Base-by-base conservation (phyloP, 164 flowering plant species). In the Vitis labrusca region DNA sequence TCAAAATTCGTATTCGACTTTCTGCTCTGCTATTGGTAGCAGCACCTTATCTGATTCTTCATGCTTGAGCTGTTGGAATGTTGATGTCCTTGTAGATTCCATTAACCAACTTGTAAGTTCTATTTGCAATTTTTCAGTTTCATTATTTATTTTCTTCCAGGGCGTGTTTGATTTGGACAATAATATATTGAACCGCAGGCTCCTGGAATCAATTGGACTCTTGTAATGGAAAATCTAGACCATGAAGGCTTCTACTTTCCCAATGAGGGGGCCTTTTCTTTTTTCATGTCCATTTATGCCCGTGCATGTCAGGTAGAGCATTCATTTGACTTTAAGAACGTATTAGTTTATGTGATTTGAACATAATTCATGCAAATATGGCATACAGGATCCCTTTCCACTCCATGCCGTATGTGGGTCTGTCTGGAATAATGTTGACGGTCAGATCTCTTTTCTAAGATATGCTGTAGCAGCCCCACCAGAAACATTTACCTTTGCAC, bases 231-330 rank as follows among this genome's bases (percentile, higher is more conserved):
- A 76, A 85, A 85, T 61, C 78, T 96, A 77, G 99, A 96, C 74
- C 93, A 96, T 67, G 97, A 96, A 70, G 97, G 97, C 8, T 92
- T 96, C 69, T 85, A 83, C 75, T 65, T 96, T 63, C 97, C 97
- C 11, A 86, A 79, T 70, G 86, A 84, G 77, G 88, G 85, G 50
- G 87, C 97, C 2, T 93, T 96, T 73, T 81, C 82, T 4, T 76
- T 90, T 65, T 81, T 96, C 55, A 93, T 96, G 97, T 82, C 94
- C 61, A 73, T 88, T 48, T 93, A 80, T 74, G 51, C 65, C 17
- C 65, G 66, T 63, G 84, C 80, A 10, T 80, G 79, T 67, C 77
- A 80, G 87, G 87, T 90, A 78, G 81, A 78, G 44, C 44, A 37
- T 37, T 37, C 7, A 6, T 37, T 37, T 6, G 7, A 37, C 7